These are phyloP conservation scores for Debaryomyces tyrocola DNA, from an alignment of 805 yeast species.

Conservation along the genomic window DNA sequence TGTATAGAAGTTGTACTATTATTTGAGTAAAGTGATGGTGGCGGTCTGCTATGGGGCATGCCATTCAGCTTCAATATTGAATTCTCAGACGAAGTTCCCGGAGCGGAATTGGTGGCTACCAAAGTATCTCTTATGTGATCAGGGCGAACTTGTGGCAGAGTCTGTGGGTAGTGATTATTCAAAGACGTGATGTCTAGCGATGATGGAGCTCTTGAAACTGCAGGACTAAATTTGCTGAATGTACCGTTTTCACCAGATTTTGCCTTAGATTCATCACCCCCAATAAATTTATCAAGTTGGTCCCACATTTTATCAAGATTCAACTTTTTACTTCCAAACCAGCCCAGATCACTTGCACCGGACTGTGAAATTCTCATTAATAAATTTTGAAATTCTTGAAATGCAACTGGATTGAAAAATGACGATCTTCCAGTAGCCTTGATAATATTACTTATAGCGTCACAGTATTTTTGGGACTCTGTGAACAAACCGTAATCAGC, in stretches of 20 bases:
- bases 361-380: slow-evolving; percentile 48
- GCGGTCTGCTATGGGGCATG: neutral
- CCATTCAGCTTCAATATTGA: neutral
- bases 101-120: slow-evolving; percentile 1
- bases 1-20: neutral
- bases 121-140: slow-evolving; percentile 1
- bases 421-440: slow-evolving; percentile 34
- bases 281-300: slow-evolving; percentile 84
- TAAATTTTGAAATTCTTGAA: slow-evolving; percentile 36
- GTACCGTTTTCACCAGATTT: slow-evolving; percentile 50
- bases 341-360: slow-evolving; percentile 50
- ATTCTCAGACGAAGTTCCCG: slow-evolving; percentile 5
- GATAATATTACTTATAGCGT: slow-evolving; percentile 39
- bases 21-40: neutral
- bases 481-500: slow-evolving; percentile 63
- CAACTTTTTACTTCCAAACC: slow-evolving; percentile 70
- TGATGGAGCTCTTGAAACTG: slow-evolving; percentile 56
- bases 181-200: slow-evolving; percentile 33
- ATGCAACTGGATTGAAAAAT: slow-evolving; percentile 19
- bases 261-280: slow-evolving; percentile 61
- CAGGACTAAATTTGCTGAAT: slow-evolving; percentile 71
- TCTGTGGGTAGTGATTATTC: slow-evolving; percentile 7
- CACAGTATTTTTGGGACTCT: slow-evolving; percentile 66
- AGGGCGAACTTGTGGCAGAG: slow-evolving; percentile 6
- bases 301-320: slow-evolving; percentile 86